Conservation (phyloP, 768 basidiomycete species). For the Termitomyces sp. region DNA sequence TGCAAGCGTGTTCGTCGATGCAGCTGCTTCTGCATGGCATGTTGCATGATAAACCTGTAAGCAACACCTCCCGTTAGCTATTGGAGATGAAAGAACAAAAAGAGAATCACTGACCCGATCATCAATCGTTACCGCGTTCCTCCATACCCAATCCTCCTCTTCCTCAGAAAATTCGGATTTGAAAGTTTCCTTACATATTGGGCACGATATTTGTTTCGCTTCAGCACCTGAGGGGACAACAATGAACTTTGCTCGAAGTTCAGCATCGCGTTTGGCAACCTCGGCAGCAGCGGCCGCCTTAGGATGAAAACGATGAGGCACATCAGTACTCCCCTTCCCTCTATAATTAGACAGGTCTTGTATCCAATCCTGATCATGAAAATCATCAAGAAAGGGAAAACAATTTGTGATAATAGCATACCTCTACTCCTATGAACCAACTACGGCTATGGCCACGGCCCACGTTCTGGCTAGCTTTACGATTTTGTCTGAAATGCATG, state of each 20-base stretch:
- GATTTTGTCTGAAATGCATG: conserved; percentile 93
- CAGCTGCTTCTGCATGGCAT: conserved; percentile 79
- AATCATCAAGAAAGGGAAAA: conserved; percentile 10
- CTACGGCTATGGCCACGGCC: conserved; percentile 86
- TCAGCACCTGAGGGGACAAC: conserved; percentile 89
- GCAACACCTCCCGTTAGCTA: conserved; percentile 1
- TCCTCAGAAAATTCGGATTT: conserved; percentile 92
- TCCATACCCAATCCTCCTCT: conserved; percentile 98
- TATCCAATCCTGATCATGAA: conserved; percentile 75
- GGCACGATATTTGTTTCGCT: conserved; percentile 79
- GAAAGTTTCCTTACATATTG: conserved; percentile 92
- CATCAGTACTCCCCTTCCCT: conserved; percentile 63
- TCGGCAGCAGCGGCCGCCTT: conserved; percentile 60
- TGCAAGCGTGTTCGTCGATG: conserved; percentile 59
- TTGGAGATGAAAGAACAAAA: not conserved
- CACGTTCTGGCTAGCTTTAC: conserved; percentile 68
- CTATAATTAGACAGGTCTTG: conserved; percentile 61
- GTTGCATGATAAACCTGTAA: conserved; percentile 88
- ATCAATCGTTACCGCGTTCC: conserved; percentile 81
- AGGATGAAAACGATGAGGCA: conserved; percentile 40
- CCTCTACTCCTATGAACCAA: conserved; percentile 84
- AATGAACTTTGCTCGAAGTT: conserved; percentile 72
- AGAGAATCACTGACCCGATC: conserved; percentile 55
- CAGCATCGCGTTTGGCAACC: conserved; percentile 67
- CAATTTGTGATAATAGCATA: conserved; percentile 31